Evolutionary conservation across 805 yeast species (phyloP), one percentile per base, ranked within the genome.

Genomic region (Jamesozyma piceae): DNA sequence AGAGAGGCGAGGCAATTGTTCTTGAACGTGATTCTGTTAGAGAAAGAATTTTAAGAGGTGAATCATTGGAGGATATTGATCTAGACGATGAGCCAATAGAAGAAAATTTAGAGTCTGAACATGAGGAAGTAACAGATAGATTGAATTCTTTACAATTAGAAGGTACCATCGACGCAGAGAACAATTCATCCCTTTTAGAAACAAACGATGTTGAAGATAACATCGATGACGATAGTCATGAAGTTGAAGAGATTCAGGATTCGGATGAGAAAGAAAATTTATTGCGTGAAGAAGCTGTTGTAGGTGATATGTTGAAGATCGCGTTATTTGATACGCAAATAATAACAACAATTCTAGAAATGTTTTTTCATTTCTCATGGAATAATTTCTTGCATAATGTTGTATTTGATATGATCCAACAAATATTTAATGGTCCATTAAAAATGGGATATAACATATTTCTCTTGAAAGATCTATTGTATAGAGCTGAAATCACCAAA

Each of bases 371-470:
- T 43, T 83, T 76, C 55, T 85, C 89, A 10, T 84, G 92, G 90
- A 84, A 84, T 53, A 84, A 84, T 49, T 84, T 84, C 52, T 73
- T 85, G 62, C 95, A 84, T 62, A 84, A 83, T 55, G 94, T 84
- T 47, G 90, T 83, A 1, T 84, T 83, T 63, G 95, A 84, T 60
- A 73, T 84, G 49, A 78, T 82, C 29, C 95, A 84, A 55, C 95
- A 84, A 57, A 77, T 83, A 17, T 75, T 84, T 57, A 83, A 82
- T 62, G 95, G 90, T 0, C 69, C 77, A 5, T 55, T 75, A 47
- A 86, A 84, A 48, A 68, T 79, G 41, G 87, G 88, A n/a, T 82
- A 78, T 45, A 84, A 82, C 59, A 77, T 77, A 48, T 82, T 66
- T 63, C 70, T 73, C 51, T 72, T 70, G 39, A 70, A 65, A 60